Conservation (phyloP, 768 basidiomycete species). For the Rubroboletus pulcherrimus region DNA sequence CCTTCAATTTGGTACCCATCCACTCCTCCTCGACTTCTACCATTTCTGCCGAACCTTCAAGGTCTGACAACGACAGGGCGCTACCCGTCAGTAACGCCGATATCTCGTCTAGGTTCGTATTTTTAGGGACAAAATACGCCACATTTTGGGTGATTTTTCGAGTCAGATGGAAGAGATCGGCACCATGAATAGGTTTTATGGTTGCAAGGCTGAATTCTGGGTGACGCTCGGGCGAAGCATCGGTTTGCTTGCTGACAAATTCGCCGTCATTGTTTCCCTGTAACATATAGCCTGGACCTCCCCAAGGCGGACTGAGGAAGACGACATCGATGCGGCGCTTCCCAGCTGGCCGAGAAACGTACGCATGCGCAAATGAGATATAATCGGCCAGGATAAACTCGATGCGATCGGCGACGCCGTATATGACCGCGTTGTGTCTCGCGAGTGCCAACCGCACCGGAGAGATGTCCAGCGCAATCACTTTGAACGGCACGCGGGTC, state of each 20-base stretch:
- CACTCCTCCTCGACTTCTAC: constrained; percentile 96
- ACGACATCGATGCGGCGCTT: constrained; percentile 75
- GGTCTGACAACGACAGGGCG: neutral
- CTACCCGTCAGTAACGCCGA: constrained; percentile 40
- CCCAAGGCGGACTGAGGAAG: constrained; percentile 96
- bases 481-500: constrained; percentile 38
- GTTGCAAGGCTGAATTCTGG: constrained; percentile 65
- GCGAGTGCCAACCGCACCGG: constrained; percentile 84
- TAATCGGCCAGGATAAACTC: constrained; percentile 92
- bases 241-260: neutral
- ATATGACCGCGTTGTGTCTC: constrained; percentile 88
- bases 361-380: constrained; percentile 66
- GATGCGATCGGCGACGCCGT: constrained; percentile 92
- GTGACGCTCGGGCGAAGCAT: constrained; percentile 28
- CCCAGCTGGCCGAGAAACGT: constrained; percentile 30
- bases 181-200: constrained; percentile 78
- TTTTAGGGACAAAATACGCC: constrained; percentile 88
- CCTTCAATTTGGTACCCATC: constrained; percentile 93
- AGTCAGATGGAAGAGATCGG: constrained; percentile 74
- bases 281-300: constrained; percentile 71
- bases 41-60: constrained; percentile 42
- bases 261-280: constrained; percentile 4
- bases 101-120: constrained; percentile 71
- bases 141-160: constrained; percentile 73
- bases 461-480: constrained; percentile 90